phyloP scores from a whole-genome alignment of 345 rosid species.

The Arabis hirsuta region DNA sequence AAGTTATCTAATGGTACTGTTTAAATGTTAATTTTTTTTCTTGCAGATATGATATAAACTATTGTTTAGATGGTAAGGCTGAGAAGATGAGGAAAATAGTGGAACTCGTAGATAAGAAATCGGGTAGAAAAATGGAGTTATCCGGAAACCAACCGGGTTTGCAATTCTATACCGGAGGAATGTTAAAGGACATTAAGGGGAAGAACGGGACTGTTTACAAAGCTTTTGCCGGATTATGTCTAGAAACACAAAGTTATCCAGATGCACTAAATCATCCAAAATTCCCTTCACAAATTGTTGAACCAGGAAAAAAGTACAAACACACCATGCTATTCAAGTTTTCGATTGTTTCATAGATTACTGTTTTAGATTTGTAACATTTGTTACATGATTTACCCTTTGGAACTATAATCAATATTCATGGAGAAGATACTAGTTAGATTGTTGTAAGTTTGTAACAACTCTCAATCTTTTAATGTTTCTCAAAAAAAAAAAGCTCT shows the following conservation, averaged over 20 bases:
- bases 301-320: constrained; percentile 60
- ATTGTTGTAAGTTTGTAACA: constrained; percentile 26
- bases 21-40: background rate
- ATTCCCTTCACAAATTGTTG: constrained; percentile 72
- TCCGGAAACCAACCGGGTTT: constrained; percentile 71
- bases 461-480: background rate
- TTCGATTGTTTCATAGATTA: constrained; percentile 42
- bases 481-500: background rate
- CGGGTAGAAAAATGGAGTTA: constrained; percentile 78
- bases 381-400: constrained; percentile 2
- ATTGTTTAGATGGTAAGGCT: constrained; percentile 53
- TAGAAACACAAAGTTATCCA: constrained; percentile 90
- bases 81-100: constrained; percentile 58
- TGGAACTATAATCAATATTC: constrained; percentile 9
- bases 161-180: constrained; percentile 77
- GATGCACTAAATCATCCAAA: constrained; percentile 74
- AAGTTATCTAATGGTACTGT: background rate
- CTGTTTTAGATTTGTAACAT: background rate
- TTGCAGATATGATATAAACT: constrained; percentile 70
- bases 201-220: constrained; percentile 70
- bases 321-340: constrained; percentile 75
- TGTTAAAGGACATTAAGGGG: constrained; percentile 57
- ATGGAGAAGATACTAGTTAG: constrained; percentile 12
- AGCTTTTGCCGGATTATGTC: constrained; percentile 67
- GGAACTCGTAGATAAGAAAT: constrained; percentile 59